phyloP scores from a whole-genome alignment of 1,284 basidiomycete species.

The Schizophyllum amplum region DNA sequence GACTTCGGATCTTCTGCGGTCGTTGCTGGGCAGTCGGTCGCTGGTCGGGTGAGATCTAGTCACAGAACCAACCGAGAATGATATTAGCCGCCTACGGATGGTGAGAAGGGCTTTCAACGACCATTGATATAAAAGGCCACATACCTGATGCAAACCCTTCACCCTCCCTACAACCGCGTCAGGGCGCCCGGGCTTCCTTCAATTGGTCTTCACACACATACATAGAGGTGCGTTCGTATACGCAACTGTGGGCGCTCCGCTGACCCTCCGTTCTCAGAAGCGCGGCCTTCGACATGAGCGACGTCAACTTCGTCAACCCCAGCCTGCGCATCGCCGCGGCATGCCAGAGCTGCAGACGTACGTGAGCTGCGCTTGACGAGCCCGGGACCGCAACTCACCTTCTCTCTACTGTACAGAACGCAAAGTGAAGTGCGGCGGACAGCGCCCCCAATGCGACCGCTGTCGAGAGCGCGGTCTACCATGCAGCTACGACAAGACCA shows the following conservation, averaged over 20 bases:
- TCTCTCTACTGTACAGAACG: background rate
- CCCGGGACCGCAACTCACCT: background rate
- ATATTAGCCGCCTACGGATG: background rate
- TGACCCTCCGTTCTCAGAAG: background rate
- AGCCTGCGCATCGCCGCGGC: background rate
- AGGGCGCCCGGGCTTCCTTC: background rate
- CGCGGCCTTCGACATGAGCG: background rate
- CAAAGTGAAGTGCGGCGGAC: background rate
- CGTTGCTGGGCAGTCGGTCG: background rate
- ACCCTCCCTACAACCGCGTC: background rate
- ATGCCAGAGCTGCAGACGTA: background rate
- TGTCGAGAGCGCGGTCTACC: background rate
- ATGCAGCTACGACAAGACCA: background rate
- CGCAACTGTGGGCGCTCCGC: background rate
- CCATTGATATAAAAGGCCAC: background rate
- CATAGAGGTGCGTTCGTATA: background rate
- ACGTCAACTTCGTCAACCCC: background rate
- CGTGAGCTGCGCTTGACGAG: background rate
- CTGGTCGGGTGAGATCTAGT: background rate
- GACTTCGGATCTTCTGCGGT: background rate
- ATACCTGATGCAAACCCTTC: background rate
- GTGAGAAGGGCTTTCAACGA: background rate
- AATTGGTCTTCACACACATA: background rate
- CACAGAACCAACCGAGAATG: background rate
- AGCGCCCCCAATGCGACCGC: background rate